Base-by-base conservation (phyloP, 345 rosid genomes). In the Camelina laxa region DNA sequence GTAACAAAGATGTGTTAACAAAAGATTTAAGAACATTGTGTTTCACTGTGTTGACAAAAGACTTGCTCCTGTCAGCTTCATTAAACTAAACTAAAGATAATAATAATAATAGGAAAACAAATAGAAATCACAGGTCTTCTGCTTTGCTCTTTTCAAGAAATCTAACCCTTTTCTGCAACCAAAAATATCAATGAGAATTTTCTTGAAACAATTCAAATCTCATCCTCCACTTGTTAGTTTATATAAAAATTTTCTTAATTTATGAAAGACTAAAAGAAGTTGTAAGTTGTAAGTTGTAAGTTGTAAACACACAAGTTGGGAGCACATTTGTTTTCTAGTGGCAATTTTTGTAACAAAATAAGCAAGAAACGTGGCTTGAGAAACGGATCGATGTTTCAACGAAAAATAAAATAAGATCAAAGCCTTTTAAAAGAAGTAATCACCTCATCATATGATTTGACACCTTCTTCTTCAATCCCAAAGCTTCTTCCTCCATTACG, bases 391-490 rank as follows among this genome's bases (percentile, higher is more conserved):
- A 16, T 69, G 79, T 75, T 68, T 65, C 19, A 53, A 10, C 31
- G n/a, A 22, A 50, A 24, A 21, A 9, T 16, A 55, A 35, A 35
- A 36, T 19, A 36, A 38, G 31, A 60, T 60, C 3, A 67, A 36
- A 67, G 5, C 14, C 0, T 33, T n/a, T 74, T 44, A 56, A 66
- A 10, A 67, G 44, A 36, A 66, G 24, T 75, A 39, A 53, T 61
- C 42, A 85, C 95, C 83, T 84, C 87, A 70, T 84, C 88, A 72
- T 84, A 85, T 33, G 83, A 64, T 82, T 81, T 84, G 50, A 72
- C 64, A 36, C 80, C 62, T 82, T 47, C 31, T 45, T 47, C 51
- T 42, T 42, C 48, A 42, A 75, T 75, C 8, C 75, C 54, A 21
- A 54, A 72, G 44, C 66, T 70, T 53, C 70, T 82, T 57, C 72